Conservation (phyloP, 768 basidiomycete species). For the Dioszegia aurantiaca region DNA sequence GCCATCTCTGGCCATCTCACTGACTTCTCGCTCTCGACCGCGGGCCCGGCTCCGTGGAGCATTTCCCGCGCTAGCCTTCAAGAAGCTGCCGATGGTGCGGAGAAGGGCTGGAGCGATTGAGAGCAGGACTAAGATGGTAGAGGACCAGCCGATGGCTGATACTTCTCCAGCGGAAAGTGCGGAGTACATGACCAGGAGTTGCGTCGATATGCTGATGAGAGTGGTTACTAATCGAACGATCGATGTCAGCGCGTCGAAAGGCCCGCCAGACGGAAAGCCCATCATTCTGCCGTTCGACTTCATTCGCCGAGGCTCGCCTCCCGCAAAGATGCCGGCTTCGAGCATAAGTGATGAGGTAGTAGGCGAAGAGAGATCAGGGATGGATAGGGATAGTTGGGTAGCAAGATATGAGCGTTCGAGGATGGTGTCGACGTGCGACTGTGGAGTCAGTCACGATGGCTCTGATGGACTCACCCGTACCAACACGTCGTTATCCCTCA, state of each 20-base stretch:
- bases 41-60: background rate
- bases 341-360: constrained; percentile 22
- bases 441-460: background rate
- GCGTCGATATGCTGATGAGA: constrained; percentile 12
- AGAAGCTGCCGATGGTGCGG: constrained; percentile 4
- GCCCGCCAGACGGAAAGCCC: background rate
- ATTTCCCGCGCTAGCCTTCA: background rate
- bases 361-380: constrained; percentile 31
- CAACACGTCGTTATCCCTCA: constrained; percentile 13
- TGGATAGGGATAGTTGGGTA: constrained; percentile 37
- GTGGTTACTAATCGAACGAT: constrained; percentile 13
- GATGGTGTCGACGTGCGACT: constrained; percentile 26
- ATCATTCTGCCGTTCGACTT: too few species aligned
- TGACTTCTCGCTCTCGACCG: constrained; percentile 58
- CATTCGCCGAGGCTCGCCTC: constrained; percentile 6
- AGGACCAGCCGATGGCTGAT: constrained; percentile 8
- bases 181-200: constrained; percentile 9
- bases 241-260: constrained; percentile 16
- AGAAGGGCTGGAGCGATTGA: constrained; percentile 22
- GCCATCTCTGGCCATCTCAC: constrained; percentile 72
- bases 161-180: constrained; percentile 3
- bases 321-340: constrained; percentile 38
- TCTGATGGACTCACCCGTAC: constrained; percentile 15
- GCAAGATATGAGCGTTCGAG: constrained; percentile 29
- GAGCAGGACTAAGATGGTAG: constrained; percentile 18